Base-by-base conservation (phyloP, 2,329 filamentous ascomycete genomes). In the Cladophialophora immunda region DNA sequence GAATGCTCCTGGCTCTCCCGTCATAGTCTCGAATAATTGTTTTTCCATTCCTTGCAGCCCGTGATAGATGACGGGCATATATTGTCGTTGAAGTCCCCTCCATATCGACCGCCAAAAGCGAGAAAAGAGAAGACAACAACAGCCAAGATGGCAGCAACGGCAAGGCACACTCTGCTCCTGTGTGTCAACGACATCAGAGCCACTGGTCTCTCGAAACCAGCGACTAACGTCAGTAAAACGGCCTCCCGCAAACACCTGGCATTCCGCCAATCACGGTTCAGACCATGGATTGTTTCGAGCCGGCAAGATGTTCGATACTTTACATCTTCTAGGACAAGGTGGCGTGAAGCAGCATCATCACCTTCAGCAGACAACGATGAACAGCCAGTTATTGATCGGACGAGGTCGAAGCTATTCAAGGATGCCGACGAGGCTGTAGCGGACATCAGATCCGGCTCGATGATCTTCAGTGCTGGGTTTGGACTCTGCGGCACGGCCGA, bases 401-500 rank as follows among this genome's bases (percentile, higher is more conserved):
- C 66, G 29, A 60, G 68, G n/a, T 79, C 78, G 2, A 80, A 80
- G 53, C 29, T 80, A 1, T 79, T 76, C 68, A 75, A 76, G 54
- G 73, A 76, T 73, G 90, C 90, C 19, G 89, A 90, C 69, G 87
- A 87, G 50, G 91, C 91, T 5, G 86, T 93, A 47, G 85, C 87
- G 2, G 91, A 92, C 75, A 81, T 94, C 64, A 82, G 89, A 75
- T 89, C 90, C 73, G 87, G 91, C 62, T 89, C 87, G 11, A 91
- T 87, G 0, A 82, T 94, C 38, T 81, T 94, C 63, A 92, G 91
- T 75, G 89, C 91, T 17, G 92, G 92, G 1, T 94, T 94, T 76
- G 92, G 92, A n/a, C 85, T 94, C 13, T 94, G 90, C 72, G 92
- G 92, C 70, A 90, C 93, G 19, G 60, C 60, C 4, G 90, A 93